A percentile compares a stretch with the other conserved stretches of the same genome.
These are phyloP conservation scores for Arctium minus DNA, from an alignment of 129 eudicot genomes.

Conservation along the genomic window DNA sequence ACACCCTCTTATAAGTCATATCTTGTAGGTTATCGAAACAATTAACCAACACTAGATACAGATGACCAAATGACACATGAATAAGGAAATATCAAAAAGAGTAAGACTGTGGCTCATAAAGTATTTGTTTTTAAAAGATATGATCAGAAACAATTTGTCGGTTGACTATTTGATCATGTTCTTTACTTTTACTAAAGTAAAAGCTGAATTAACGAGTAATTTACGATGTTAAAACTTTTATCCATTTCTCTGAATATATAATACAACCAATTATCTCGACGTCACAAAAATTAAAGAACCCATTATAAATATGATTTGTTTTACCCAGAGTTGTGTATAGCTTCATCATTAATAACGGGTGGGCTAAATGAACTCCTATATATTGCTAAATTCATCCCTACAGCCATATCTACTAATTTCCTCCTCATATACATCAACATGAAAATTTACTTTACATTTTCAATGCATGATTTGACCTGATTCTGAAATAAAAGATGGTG, in stretches of 20 bases:
- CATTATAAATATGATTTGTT: neutral
- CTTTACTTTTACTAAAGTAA: neutral
- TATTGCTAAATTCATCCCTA: too few relatives aligned
- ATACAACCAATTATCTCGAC: neutral
- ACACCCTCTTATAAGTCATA: too few relatives aligned
- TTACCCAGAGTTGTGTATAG: neutral
- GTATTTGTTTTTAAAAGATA: neutral
- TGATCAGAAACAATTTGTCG: neutral
- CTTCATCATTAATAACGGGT: neutral
- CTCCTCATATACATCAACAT: too few relatives aligned
- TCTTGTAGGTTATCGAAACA: neutral
- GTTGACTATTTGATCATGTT: neutral
- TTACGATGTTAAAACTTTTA: neutral
- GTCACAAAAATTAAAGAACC: neutral
- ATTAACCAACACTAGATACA: neutral
- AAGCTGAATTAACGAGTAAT: neutral
- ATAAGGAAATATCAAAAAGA: neutral
- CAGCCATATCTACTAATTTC: too few relatives aligned
- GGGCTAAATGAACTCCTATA: too few relatives aligned
- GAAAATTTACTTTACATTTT: too few relatives aligned
- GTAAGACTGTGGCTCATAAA: neutral
- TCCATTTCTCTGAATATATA: neutral
- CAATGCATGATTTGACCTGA: too few relatives aligned
- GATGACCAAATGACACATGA: neutral
- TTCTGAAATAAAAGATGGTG: too few relatives aligned